These are phyloP conservation scores for Phytomonas sp. DNA, from an alignment of 208 protist species.

Conservation along the genomic window DNA sequence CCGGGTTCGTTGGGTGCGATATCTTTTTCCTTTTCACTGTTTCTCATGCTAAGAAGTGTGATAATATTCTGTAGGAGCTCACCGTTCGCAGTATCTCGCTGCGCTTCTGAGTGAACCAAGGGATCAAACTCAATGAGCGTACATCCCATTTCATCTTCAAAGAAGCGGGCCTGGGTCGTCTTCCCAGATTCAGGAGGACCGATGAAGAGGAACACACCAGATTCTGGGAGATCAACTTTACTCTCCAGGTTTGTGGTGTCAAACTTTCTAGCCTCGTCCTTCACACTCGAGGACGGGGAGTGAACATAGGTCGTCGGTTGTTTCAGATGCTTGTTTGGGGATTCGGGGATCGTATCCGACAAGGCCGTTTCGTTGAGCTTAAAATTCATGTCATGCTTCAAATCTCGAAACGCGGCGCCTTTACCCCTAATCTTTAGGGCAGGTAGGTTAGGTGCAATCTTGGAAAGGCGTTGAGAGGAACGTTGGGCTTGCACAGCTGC, in stretches of 20 bases:
- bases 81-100: conserved; percentile 64
- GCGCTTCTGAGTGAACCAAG: conserved; percentile 42
- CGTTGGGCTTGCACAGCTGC: neutral
- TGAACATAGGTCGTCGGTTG: neutral
- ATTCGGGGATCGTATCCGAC: neutral
- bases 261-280: neutral
- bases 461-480: neutral
- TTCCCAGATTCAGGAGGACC: conserved; percentile 78
- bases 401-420: neutral
- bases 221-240: neutral
- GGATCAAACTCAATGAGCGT: conserved; percentile 38
- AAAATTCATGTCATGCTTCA: neutral
- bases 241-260: neutral
- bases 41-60: neutral
- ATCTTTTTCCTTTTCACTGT: conserved; percentile 3
- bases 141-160: conserved; percentile 22
- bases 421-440: neutral
- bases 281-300: neutral
- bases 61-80: conserved; percentile 64
- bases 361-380: neutral
- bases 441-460: neutral
- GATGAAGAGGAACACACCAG: conserved; percentile 49
- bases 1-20: neutral
- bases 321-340: neutral
- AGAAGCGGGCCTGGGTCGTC: conserved; percentile 38